Percentiles rank a stretch among this genome's conserved stretches.
Conservation (phyloP, 495 filamentous ascomycete genomes). For the Cetradonia linearis region DNA sequence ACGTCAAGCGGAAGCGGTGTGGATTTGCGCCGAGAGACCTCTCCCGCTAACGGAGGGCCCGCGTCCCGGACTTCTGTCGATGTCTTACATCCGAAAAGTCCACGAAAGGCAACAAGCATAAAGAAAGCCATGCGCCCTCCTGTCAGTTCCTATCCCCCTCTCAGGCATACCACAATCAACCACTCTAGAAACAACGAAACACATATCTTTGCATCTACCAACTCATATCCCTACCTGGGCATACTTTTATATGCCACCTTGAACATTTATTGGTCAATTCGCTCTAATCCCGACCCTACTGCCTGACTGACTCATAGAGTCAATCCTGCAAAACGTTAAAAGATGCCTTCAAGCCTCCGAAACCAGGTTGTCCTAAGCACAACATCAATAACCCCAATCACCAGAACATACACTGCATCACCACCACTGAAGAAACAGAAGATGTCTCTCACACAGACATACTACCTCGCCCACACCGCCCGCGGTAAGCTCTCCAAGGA, state of each 20-base stretch:
- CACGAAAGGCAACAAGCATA: conserved; percentile 2
- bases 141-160: neutral
- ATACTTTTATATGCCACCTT: neutral
- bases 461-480: conserved; percentile 93
- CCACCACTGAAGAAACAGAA: conserved; percentile 53
- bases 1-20: conserved; percentile 3
- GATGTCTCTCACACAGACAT: conserved; percentile 96
- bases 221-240: neutral
- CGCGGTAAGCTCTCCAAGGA: conserved; percentile 88
- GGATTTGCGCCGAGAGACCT: neutral
- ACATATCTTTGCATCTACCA: neutral
- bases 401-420: conserved; percentile 11
- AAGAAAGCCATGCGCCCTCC: conserved; percentile 6
- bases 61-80: neutral
- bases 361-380: conserved; percentile 17
- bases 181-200: neutral
- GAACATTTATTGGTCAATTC: conserved; percentile 9
- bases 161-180: neutral
- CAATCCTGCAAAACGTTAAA: conserved; percentile 9
- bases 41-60: neutral
- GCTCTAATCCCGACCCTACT: neutral
- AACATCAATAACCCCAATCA: conserved; percentile 13
- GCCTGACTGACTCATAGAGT: conserved; percentile 22
- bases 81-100: neutral
- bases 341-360: conserved; percentile 24